Evolutionary conservation across 2,329 filamentous ascomycete species (phyloP).

Genomic region (Sordariomycetes sp.): DNA sequence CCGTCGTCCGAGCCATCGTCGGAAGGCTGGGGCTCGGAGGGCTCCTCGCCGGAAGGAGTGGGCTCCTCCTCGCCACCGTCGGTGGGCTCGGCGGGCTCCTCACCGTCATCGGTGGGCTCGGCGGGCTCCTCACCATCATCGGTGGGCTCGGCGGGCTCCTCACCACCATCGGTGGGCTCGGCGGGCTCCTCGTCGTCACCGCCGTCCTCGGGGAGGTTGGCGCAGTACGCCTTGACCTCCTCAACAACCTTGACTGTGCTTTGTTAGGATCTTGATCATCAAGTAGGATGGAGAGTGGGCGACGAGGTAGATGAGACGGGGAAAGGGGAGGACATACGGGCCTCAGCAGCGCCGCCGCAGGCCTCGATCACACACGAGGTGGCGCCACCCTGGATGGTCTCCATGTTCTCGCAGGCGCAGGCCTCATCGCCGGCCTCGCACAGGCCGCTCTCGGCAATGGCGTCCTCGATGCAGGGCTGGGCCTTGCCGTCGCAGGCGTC

Average conservation of each 20-base stretch:
- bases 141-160: background rate
- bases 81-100: background rate
- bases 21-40: background rate
- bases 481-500: conserved; percentile 2
- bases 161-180: background rate
- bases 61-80: background rate
- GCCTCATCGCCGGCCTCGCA: conserved; percentile 10
- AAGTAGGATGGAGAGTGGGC: no score
- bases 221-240: conserved; percentile 1
- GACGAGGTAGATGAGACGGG: background rate
- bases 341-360: conserved; percentile 10
- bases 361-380: conserved; percentile 12
- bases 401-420: conserved; percentile 12
- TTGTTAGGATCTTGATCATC: background rate
- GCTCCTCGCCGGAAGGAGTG: background rate
- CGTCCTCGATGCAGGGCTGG: conserved; percentile 7
- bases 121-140: background rate
- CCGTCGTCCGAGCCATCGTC: background rate
- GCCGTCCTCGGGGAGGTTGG: background rate
- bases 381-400: conserved; percentile 8
- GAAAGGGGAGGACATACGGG: conserved; percentile 9
- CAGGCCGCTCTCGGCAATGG: conserved; percentile 8
- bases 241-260: background rate
- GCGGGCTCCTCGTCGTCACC: background rate
- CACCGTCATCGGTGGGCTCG: background rate